Percentiles rank a stretch among this genome's conserved stretches.
Conservation (phyloP, 768 basidiomycete species). For the Pulveroboletus sp. region DNA sequence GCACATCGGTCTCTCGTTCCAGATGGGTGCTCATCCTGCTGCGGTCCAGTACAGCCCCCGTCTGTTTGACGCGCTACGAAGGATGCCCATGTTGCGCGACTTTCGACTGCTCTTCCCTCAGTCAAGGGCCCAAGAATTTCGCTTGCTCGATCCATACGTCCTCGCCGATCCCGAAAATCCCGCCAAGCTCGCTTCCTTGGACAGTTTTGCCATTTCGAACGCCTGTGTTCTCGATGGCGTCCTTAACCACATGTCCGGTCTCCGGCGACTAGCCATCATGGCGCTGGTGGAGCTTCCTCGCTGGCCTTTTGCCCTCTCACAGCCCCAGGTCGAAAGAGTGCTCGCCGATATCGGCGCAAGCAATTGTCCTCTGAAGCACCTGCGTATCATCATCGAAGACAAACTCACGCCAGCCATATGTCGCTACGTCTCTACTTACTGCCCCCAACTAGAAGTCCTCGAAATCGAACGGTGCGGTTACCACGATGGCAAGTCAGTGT, state of each 20-base stretch:
- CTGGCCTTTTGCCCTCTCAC: constrained; percentile 33
- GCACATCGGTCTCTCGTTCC: constrained; percentile 10
- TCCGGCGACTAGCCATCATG: constrained; percentile 28
- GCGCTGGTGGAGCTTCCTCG: constrained; percentile 33
- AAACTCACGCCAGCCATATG: constrained; percentile 32
- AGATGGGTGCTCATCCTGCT: constrained; percentile 1
- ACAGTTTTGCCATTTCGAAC: constrained; percentile 34
- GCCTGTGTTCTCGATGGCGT: constrained; percentile 29
- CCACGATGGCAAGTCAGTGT: constrained; percentile 35
- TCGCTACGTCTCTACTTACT: constrained; percentile 23
- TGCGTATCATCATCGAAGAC: constrained; percentile 35
- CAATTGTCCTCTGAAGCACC: constrained; percentile 30
- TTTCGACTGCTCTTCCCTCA: constrained; percentile 32
- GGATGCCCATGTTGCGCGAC: constrained; percentile 29
- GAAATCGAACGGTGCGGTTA: constrained; percentile 35
- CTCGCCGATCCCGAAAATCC: constrained; percentile 19
- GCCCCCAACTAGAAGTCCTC: constrained; percentile 30
- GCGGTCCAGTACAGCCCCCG: not conserved
- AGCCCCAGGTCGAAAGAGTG: constrained; percentile 29
- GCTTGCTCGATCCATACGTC: constrained; percentile 21
- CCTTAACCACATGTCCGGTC: constrained; percentile 27
- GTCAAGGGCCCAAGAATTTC: constrained; percentile 22
- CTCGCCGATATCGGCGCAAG: constrained; percentile 28
- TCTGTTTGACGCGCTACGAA: constrained; percentile 28
- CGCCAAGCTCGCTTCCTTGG: constrained; percentile 30